phyloP scores from a whole-genome alignment of 1,139 yeast species.

The Taphrina populina region DNA sequence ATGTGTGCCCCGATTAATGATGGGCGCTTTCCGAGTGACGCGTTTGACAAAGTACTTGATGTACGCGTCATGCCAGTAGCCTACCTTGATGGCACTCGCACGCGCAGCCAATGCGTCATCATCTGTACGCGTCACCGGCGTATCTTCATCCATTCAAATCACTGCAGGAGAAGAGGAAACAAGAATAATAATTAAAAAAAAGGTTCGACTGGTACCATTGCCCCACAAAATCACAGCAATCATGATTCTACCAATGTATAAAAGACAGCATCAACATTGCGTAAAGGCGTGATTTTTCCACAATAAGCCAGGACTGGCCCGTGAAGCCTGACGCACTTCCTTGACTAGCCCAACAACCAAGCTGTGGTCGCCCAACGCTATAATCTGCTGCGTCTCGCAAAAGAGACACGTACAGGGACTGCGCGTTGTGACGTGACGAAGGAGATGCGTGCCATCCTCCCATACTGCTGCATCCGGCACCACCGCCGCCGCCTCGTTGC shows the following conservation, averaged over 20 bases:
- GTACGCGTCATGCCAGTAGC: constrained; percentile 59
- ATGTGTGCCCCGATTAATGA: constrained; percentile 76
- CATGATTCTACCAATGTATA: no score
- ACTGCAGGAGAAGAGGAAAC: background rate
- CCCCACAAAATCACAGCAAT: no score
- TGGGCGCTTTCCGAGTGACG: constrained; percentile 54
- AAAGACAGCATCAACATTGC: no score
- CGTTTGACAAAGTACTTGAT: constrained; percentile 49
- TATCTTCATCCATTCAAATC: constrained; percentile 17
- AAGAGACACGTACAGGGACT: background rate
- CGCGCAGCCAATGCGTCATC: constrained; percentile 31
- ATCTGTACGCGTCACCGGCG: constrained; percentile 23
- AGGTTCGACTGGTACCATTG: no score
- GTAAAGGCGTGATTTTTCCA: no score
- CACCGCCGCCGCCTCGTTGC: background rate
- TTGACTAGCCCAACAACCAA: constrained; percentile 9
- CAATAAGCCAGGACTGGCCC: background rate
- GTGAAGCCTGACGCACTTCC: background rate
- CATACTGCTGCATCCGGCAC: background rate
- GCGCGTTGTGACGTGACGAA: background rate
- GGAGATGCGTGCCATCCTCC: background rate
- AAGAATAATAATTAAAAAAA: background rate
- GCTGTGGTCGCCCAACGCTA: constrained; percentile 1
- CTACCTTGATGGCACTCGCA: constrained; percentile 50
- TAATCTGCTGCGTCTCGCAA: constrained; percentile 3